phyloP scores from a whole-genome alignment of 768 basidiomycete species.

The Leccinum fibrillosum region DNA sequence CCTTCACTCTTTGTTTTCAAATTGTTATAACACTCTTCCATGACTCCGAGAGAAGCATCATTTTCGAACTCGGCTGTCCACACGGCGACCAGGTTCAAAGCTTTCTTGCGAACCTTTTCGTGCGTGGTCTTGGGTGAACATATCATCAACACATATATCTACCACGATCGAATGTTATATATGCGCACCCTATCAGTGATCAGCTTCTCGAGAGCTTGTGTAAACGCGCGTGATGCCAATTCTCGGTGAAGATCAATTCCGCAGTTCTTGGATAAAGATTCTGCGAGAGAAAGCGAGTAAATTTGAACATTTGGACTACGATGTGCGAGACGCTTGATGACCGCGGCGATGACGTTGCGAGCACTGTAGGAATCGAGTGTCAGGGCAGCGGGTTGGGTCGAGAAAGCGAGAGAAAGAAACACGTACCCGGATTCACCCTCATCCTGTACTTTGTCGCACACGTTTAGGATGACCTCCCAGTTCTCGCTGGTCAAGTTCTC shows the following conservation, averaged over 20 bases:
- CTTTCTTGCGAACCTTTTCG: conserved; percentile 81
- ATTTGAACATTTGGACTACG: conserved; percentile 96
- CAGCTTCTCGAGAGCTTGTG: conserved; percentile 81
- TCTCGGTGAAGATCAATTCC: conserved; percentile 78
- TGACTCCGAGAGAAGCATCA: conserved; percentile 77
- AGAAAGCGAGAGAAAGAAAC: neutral
- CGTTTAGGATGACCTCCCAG: conserved; percentile 90
- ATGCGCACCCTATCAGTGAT: conserved; percentile 78
- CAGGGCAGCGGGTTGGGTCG: conserved; percentile 9
- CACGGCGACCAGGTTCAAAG: conserved; percentile 65
- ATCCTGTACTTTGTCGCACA: conserved; percentile 95
- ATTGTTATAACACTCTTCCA: conserved; percentile 84
- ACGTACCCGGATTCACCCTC: conserved; percentile 84
- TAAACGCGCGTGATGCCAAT: conserved; percentile 87
- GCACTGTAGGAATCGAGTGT: conserved; percentile 54
- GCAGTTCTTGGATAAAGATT: conserved; percentile 91
- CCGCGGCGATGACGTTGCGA: conserved; percentile 75
- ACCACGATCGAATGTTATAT: neutral
- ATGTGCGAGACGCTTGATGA: conserved; percentile 89
- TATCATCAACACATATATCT: conserved; percentile 9
- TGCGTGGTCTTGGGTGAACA: conserved; percentile 68
- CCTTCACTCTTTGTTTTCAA: conserved; percentile 78
- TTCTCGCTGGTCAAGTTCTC: conserved; percentile 94
- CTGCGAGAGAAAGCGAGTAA: conserved; percentile 83
- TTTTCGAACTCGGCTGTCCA: conserved; percentile 87